Conservation (phyloP, 2,329 filamentous ascomycete genomes). For the Curvularia lunata region DNA sequence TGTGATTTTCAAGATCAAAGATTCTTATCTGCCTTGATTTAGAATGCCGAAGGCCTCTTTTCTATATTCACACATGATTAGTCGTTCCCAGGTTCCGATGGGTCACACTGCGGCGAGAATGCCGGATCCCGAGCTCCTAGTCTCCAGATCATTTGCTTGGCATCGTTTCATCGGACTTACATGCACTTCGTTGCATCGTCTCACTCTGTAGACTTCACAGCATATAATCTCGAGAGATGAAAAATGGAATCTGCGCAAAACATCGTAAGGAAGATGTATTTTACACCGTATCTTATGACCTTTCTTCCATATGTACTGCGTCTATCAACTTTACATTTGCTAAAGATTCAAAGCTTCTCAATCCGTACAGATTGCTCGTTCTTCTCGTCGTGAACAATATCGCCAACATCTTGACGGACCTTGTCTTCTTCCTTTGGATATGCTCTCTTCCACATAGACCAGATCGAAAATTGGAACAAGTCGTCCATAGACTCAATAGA, state of each 20-base stretch:
- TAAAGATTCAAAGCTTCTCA: neutral
- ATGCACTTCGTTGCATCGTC: neutral
- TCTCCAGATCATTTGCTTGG: neutral
- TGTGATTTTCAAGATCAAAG: too few relatives aligned
- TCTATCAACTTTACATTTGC: neutral
- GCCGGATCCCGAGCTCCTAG: neutral
- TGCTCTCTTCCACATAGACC: neutral
- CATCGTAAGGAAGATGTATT: neutral
- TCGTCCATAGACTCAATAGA: neutral
- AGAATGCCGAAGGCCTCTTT: neutral
- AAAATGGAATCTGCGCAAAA: neutral
- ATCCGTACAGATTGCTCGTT: neutral
- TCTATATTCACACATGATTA: neutral
- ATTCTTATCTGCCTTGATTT: neutral
- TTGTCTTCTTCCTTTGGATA: slow-evolving; percentile 1
- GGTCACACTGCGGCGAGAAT: neutral
- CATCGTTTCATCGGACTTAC: neutral
- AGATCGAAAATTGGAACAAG: neutral
- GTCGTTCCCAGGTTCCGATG: neutral
- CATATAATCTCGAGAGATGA: neutral
- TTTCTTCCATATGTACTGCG: neutral
- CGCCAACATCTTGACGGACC: neutral
- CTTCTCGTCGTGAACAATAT: neutral
- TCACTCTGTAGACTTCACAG: neutral
- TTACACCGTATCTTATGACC: neutral